Base-by-base conservation (phyloP, 2,329 filamentous ascomycete genomes). In the Amphichorda felina region DNA sequence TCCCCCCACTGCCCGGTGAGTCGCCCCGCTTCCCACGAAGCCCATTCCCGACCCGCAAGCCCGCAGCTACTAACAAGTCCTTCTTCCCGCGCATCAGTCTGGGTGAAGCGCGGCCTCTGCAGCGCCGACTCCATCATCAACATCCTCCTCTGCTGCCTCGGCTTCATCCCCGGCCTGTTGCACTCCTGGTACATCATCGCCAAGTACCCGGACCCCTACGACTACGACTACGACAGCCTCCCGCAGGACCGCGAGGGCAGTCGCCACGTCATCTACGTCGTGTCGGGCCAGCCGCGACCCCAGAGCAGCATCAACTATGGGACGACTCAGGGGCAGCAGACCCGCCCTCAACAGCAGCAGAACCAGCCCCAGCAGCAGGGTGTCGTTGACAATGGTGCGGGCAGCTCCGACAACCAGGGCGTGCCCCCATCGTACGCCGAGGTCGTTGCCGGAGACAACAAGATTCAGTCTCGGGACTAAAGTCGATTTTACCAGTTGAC, bases 151-250 rank as follows among this genome's bases (percentile, higher is more conserved):
- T 91, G 82, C 59, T 55, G 75, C 36, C 75, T 89, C 16, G 83
- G 80, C 49, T 86, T 70, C 53, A 60, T 96, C 40, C 89, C 89
- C 15, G 89, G 89, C 41, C 80, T 96, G 34, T 65, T 98, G 3
- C 91, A 98, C 64, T 76, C 88, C 43, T 96, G 91, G 89, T 98
- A 96, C 70, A 94, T 96, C 60, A 95, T 98, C 60, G 75, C 84
- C 50, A 82, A 84, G 54, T 84, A 81, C 57, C 91, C 91, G 39
- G 89, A 96, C 40, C 89, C 95, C 41, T 46, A 72, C 28, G 68
- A 79, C 39, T 72, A 72, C 56, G 75, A 81, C 43, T 87, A 91
- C 60, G 74, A 84, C 46, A 61, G 66, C 34, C 56, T 82, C 28
- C 60, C 72, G 5, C 73, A 77, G 36, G 70, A 74, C 49, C 47